Evolutionary conservation across 169 alveolate genomes (phyloP), one percentile per base, ranked within the genome.

Genomic region (Cryptosporidium meleagridis): DNA sequence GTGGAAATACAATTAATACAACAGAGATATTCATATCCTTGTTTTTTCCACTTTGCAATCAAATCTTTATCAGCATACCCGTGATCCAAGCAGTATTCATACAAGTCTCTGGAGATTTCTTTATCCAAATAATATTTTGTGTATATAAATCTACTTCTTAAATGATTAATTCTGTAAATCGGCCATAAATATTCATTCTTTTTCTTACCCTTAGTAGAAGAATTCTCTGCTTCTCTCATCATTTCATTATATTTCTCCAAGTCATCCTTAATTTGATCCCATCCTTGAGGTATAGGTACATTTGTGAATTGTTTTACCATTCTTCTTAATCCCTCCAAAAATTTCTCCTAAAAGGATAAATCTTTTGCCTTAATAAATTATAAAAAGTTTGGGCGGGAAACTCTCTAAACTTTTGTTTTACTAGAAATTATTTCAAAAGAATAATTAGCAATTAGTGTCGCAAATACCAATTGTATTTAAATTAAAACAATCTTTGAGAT

Each of bases 41-140:
- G 97, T 93, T 98, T 98, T 89, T 97, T 96, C 99, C 99, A 98
- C 95, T 98, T 98, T 33, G 99, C 99, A 35, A 98, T 98, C 75
- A 98, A 95, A 48, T 94, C 93, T 35, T 98, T 98, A 92, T 98
- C 99, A 0, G 98, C 99, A 75, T 95, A 98, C 68, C 98, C 97
- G 91, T 98, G 99, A 37, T 96, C 93, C 51, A 97, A 91, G 87
- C 99, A 97, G 92, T 95, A 98, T 86, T 98, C 99, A 93, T 98
- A 98, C 45, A 98, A 95, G 45, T 98, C 99, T 87, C 97, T 95
- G 51, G 99, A 95, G 69, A 98, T 99, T 84, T 93, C 97, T 91
- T 97, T 96, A 91, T 96, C 95, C 85, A 94, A 95, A 91, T 97
- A 98, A 91, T 93, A 97, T 92, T 96, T 87, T 52, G 97, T 98